These are phyloP conservation scores for Phialophora chinensis DNA, from an alignment of 2,329 filamentous ascomycete species.

Conservation along the genomic window DNA sequence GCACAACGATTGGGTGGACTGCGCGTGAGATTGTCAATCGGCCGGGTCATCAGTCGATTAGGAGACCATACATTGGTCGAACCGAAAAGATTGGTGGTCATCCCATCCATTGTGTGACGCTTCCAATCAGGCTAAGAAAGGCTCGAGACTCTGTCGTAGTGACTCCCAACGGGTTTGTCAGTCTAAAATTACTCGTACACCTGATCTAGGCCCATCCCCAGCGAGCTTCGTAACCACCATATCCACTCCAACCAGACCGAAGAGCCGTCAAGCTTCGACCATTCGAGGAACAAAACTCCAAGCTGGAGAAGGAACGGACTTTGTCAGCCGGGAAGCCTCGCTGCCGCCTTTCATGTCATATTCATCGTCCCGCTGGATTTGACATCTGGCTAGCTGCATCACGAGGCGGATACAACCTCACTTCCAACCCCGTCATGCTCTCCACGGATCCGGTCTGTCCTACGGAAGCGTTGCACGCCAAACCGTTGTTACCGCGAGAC, in stretches of 20 bases:
- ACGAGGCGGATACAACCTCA: constrained; percentile 19
- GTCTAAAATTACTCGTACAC: background rate
- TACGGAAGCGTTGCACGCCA: constrained; percentile 2
- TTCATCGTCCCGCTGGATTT: constrained; percentile 24
- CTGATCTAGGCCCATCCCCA: background rate
- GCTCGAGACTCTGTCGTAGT: background rate
- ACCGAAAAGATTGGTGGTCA: constrained; percentile 15
- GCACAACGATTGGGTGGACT: constrained; percentile 12
- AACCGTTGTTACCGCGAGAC: constrained; percentile 3
- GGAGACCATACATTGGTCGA: constrained; percentile 17
- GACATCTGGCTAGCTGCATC: constrained; percentile 28
- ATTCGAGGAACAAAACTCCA: background rate
- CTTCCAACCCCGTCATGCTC: constrained; percentile 11
- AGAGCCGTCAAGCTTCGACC: background rate
- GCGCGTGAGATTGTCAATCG: background rate
- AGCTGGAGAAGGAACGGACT: background rate
- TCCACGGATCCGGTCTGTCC: constrained; percentile 15
- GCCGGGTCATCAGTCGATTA: constrained; percentile 1
- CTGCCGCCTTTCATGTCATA: constrained; percentile 20
- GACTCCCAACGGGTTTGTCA: background rate
- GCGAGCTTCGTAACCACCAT: background rate
- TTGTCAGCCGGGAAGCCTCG: constrained; percentile 12
- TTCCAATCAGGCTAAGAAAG: constrained; percentile 1
- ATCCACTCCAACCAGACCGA: background rate
- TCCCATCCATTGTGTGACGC: constrained; percentile 6